A percentile compares a stretch with the other conserved stretches of the same genome.
These are phyloP conservation scores for Colletotrichum eleusines DNA, from an alignment of 2,329 filamentous ascomycete species.

Conservation along the genomic window DNA sequence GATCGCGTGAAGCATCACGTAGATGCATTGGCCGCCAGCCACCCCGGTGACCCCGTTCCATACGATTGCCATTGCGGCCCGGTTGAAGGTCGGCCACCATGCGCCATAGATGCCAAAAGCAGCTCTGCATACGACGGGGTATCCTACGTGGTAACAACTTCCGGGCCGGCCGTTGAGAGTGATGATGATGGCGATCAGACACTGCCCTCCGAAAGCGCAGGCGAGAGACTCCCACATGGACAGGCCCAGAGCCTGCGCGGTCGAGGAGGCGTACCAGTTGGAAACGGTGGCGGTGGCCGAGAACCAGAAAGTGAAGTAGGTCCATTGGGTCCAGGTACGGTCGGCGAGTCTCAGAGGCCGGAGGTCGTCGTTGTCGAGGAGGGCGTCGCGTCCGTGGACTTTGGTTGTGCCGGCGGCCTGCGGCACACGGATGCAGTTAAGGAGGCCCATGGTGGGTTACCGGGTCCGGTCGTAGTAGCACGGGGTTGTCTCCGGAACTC, in stretches of 20 bases:
- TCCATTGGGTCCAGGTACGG: conserved; percentile 55
- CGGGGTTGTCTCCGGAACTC: neutral
- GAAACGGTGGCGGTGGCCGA: conserved; percentile 54
- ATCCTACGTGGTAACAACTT: conserved; percentile 58
- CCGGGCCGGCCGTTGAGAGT: conserved; percentile 56
- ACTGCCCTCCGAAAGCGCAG: conserved; percentile 55
- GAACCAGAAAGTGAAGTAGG: conserved; percentile 59
- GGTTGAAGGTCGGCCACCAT: conserved; percentile 58
- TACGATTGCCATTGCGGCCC: conserved; percentile 59
- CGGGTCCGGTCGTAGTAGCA: neutral
- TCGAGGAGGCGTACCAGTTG: conserved; percentile 54
- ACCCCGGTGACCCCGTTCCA: conserved; percentile 58
- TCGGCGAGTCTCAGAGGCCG: conserved; percentile 54
- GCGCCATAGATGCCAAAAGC: conserved; percentile 59
- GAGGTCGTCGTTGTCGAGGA: conserved; percentile 57
- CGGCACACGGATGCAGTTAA: conserved; percentile 30
- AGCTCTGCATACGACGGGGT: conserved; percentile 56
- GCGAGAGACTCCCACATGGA: conserved; percentile 63
- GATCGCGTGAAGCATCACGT: conserved; percentile 55
- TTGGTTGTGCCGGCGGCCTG: conserved; percentile 28
- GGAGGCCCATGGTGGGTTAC: conserved; percentile 21
- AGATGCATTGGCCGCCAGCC: conserved; percentile 50
- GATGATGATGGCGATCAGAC: conserved; percentile 56
- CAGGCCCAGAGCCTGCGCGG: conserved; percentile 57
- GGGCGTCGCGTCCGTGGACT: conserved; percentile 46